Conservation (phyloP, 129 eudicot genomes). For the Saposhnikovia divaricata region DNA sequence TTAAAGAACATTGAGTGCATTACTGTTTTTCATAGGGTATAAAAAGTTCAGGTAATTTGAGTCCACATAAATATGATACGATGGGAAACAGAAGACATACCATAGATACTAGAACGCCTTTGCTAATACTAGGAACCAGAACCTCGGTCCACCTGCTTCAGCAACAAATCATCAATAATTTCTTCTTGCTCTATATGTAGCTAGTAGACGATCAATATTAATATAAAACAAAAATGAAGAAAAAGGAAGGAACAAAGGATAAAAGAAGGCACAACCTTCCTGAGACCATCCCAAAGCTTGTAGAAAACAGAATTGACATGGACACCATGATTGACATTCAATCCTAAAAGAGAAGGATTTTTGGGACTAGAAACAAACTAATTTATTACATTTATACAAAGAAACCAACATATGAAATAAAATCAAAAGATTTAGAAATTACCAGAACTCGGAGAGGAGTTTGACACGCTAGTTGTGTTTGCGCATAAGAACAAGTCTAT, state of each 20-base stretch:
- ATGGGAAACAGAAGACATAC: conserved; percentile 21
- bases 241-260: background rate
- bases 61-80: too few relatives aligned
- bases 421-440: too few relatives aligned
- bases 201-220: too few relatives aligned
- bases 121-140: conserved; percentile 47
- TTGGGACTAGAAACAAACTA: conserved; percentile 44
- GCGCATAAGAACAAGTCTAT: conserved; percentile 39
- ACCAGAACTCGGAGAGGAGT: conserved; percentile 75
- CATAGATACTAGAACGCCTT: conserved; percentile 84
- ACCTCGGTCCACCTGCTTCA: too few relatives aligned
- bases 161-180: too few relatives aligned
- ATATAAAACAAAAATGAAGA: too few relatives aligned
- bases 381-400: background rate
- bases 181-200: too few relatives aligned
- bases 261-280: conserved; percentile 43
- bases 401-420: background rate
- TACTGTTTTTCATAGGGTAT: background rate
- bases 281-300: conserved; percentile 92
- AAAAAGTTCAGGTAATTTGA: too few relatives aligned
- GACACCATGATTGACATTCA: conserved; percentile 74
- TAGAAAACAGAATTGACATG: conserved; percentile 77
- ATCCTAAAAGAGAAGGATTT: conserved; percentile 53
- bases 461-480: conserved; percentile 88
- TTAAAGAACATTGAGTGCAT: too few relatives aligned